Conservation (phyloP, 768 basidiomycete genomes). For the Boletus pseudopeckii region DNA sequence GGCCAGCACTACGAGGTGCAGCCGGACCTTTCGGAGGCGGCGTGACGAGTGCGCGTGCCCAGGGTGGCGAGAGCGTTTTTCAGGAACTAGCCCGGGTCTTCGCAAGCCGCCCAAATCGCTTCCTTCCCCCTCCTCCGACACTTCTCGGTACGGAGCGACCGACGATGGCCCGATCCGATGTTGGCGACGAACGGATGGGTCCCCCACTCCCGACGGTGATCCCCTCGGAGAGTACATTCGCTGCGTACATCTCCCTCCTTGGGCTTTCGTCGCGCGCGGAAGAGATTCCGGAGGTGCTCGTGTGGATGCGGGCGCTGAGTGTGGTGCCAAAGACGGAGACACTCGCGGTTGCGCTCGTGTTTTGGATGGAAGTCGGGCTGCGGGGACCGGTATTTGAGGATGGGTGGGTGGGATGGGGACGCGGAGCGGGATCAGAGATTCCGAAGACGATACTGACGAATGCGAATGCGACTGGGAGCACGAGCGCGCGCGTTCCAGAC, state of each 20-base stretch:
- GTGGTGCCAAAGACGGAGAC: conserved; percentile 53
- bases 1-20: conserved; percentile 38
- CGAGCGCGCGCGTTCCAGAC: background rate
- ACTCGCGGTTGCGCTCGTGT: conserved; percentile 58
- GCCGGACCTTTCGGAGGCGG: conserved; percentile 38
- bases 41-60: conserved; percentile 15
- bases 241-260: conserved; percentile 58
- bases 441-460: too few relatives aligned
- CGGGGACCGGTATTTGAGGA: conserved; percentile 57
- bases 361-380: conserved; percentile 69
- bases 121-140: conserved; percentile 7
- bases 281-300: conserved; percentile 65
- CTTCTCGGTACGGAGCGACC: conserved; percentile 7
- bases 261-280: conserved; percentile 44
- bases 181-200: conserved; percentile 5
- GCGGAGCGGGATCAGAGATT: background rate
- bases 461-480: too few relatives aligned
- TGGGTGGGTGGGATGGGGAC: conserved; percentile 24
- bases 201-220: conserved; percentile 35
- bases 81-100: conserved; percentile 24
- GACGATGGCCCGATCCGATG: background rate
- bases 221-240: conserved; percentile 51
- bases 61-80: conserved; percentile 12
- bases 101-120: conserved; percentile 2
- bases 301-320: conserved; percentile 68